Evolutionary conservation across 2,329 filamentous ascomycete species (phyloP), one percentile per base, ranked within the genome.

Genomic region (Verticillium longisporum): DNA sequence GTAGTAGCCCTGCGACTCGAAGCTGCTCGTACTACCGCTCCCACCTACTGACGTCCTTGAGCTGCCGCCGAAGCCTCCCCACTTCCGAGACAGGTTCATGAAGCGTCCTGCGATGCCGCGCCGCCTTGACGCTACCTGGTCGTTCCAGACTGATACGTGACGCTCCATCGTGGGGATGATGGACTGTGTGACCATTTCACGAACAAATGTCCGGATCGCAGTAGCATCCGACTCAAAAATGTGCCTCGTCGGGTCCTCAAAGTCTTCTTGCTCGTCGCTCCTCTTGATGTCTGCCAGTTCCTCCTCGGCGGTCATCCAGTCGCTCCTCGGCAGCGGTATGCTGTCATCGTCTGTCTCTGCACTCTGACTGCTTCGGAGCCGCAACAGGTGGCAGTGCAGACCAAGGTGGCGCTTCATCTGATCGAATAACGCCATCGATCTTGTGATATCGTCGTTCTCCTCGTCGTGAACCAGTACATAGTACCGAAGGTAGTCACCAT

Each of bases 331-430:
- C 26, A 97, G 80, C 59, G 87, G 85, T 68, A 92, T 85, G 69
- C 91, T 94, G 70, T 98, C 94, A 71, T 97, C 93, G 72, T 98
- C 95, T 1, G 92, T 93, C 64, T 93, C 87, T 38, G 91, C 88
- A 73, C 92, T 94, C 71, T 92, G 90, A 41, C 87, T 89, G 69
- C 91, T 96, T 67, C 94, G 85, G 58, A 99, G 78, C 65, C 96
- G 83, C 37, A 99, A 80, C 11, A 99, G 81, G 75, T 99, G 95
- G 71, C 95, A 99, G 74, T 99, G 93, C 56, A 98, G 79, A 1
- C 95, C 95, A 65, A 99, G 91, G 75, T 97, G 92, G n/a, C 95
- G 87, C 76, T 98, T 99, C 96, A 99, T 99, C 74, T 97, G 92
- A 68, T 99, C 95, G 74, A 97, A 99, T 33, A 98, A 80, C 18